Evolutionary conservation across 1,284 basidiomycete species (phyloP), one percentile per base, ranked within the genome.

Genomic region (Gymnopus androsaceus): DNA sequence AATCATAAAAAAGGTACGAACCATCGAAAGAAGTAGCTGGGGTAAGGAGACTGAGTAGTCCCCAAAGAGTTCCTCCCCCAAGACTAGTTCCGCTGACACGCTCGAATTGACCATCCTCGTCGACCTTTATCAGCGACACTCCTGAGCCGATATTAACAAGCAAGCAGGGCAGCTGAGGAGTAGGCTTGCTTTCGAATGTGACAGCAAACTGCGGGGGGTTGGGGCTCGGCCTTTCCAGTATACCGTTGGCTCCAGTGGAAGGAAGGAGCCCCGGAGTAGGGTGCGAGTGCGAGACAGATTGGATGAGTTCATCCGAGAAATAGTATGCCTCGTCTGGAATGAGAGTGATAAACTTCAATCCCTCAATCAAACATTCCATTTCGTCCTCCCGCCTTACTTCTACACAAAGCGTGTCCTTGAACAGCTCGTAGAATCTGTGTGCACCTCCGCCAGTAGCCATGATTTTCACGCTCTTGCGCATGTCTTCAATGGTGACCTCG

Each of bases 61-160:
- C 97, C 97, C 97, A 99, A 17, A 99, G 77, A n/a, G 97, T 99
- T 34, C 96, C 97, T n/a, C 97, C 97, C 42, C 97, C 97, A 46
- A 99, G 75, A 74, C 93, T 95, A 41, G 97, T 99, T 25, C 97
- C 97, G 62, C 92, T 95, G 44, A 99, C 92, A 66, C 97, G 90
- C 77, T 99, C 97, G 69, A 92, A 99, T 60, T 82, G 87, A 23
- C 97, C 97, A 69, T 95, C 92, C 64, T 93, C 94, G 67, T 98
- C 94, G 3, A 99, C 92, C 73, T 93, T 95, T 78, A 99, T 95
- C 65, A 99, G 93, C 34, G 94, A 96, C 36, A 99, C 96, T 51
- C 97, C 97, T 30, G 92, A 95, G 11, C 96, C 96, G 59, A 99
- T 99, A 73, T 99, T 99, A 64, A 99, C 97, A 23, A 99, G 84